phyloP scores from a whole-genome alignment of 768 basidiomycete genomes.

The Suillus subluteus region DNA sequence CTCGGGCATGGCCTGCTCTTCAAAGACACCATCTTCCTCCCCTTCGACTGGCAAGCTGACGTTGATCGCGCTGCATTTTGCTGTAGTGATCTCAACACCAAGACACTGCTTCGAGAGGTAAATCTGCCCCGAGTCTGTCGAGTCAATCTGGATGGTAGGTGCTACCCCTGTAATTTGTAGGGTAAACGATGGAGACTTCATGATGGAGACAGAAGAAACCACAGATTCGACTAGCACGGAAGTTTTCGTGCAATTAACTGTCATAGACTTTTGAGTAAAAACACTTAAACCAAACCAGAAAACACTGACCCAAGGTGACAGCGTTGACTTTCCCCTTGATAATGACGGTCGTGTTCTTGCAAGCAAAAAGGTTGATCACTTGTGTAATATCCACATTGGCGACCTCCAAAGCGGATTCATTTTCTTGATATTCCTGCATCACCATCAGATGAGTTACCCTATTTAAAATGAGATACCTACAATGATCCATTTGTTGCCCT shows the following conservation, averaged over 20 bases:
- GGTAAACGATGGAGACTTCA: conserved; percentile 90
- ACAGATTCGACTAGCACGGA: conserved; percentile 89
- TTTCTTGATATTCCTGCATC: conserved; percentile 88
- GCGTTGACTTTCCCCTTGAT: conserved; percentile 96
- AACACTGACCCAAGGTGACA: conserved; percentile 74
- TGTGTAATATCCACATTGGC: conserved; percentile 81
- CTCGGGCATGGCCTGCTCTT: conserved; percentile 90
- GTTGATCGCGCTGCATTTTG: conserved; percentile 94
- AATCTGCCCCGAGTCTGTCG: conserved; percentile 93
- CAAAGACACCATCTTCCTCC: conserved; percentile 91
- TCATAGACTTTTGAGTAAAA: conserved; percentile 5
- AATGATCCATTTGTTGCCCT: conserved; percentile 93
- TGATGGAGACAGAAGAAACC: conserved; percentile 88
- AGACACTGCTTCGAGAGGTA: conserved; percentile 87
- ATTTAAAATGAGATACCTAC: conserved; percentile 47
- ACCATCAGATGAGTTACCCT: not conserved
- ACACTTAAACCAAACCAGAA: not conserved
- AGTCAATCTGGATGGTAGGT: conserved; percentile 93
- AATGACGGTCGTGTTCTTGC: conserved; percentile 82
- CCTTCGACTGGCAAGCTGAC: conserved; percentile 83
- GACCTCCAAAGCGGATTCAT: conserved; percentile 69
- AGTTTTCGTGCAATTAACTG: conserved; percentile 89
- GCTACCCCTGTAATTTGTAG: conserved; percentile 89
- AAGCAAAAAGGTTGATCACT: conserved; percentile 85
- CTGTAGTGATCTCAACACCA: conserved; percentile 84